Evolutionary conservation across 2,329 filamentous ascomycete genomes (phyloP), one percentile per base, ranked within the genome.

Genomic region (Penicillium palitans): DNA sequence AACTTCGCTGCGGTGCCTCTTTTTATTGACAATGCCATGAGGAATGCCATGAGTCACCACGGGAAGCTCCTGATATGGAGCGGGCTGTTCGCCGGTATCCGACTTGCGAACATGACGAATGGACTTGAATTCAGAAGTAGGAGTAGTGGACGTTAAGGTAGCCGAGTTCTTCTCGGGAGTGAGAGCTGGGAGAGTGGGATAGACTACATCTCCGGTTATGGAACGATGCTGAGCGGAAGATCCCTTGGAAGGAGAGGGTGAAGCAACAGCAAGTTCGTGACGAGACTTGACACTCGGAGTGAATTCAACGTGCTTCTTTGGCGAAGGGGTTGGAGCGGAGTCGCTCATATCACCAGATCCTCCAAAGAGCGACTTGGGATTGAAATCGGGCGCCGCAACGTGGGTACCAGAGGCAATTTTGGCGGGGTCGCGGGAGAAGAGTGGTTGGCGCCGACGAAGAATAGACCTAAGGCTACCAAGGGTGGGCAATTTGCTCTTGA

Each of bases 241-340:
- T 24, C 74, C 66, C 59, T 77, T 79, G 25, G 74, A 77, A 3
- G 76, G 77, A 12, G 76, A 77, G 6, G 77, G 77, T 31, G 77
- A 78, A 5, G 69, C 65, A 17, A 74, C 62, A 37, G 70, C 61
- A n/a, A 72, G 65, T 15, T 72, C 71, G 55, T 76, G 68, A 31
- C 70, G 71, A 52, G 74, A 72, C 61, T 90, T 83, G 37, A 87
- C 87, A 60, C 86, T 87, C 0, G 87, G 88, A 0, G 89, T 91
- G 68, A 96, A 96, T 51, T 90, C 87, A 37, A 96, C 90, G 56
- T 85, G 88, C 78, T 96, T 96, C 73, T 87, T 90, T 25, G 87
- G 83, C 33, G 87, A 87, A 8, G 89, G 89, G 1, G 89, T 91
- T 6, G 85, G 87, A 19, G 81, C 68, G 6, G 67, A 59, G 21